Conservation (phyloP, 2,329 filamentous ascomycete species). For the Lecanicillium sp. region DNA sequence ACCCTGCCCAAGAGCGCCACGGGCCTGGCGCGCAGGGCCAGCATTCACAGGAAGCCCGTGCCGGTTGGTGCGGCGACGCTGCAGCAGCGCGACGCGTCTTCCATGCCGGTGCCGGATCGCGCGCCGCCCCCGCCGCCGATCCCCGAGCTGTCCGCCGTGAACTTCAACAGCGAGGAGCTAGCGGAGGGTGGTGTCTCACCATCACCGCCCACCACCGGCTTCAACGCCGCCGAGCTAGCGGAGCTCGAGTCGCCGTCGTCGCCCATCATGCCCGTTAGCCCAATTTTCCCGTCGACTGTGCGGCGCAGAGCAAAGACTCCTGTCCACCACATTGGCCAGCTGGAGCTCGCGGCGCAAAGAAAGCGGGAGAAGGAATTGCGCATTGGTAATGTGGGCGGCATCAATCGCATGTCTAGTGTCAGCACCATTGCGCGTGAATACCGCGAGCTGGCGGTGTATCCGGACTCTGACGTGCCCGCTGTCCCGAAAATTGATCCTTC, state of each 20-base stretch:
- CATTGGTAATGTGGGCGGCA: constrained; percentile 14
- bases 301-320: constrained; percentile 47
- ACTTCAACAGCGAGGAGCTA: background rate
- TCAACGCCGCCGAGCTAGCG: background rate
- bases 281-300: constrained; percentile 23
- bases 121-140: constrained; percentile 11
- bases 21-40: background rate
- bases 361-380: constrained; percentile 11
- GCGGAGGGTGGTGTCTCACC: too few relatives aligned
- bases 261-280: constrained; percentile 16
- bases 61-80: too few relatives aligned
- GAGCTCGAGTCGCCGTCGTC: background rate
- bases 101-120: background rate
- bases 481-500: background rate
- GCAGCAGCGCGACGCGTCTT: background rate
- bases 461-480: constrained; percentile 16
- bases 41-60: constrained; percentile 11
- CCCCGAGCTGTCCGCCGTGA: constrained; percentile 7
- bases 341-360: constrained; percentile 31
- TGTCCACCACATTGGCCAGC: constrained; percentile 43
- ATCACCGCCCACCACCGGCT: too few relatives aligned
- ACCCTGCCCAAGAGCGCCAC: constrained; percentile 7
- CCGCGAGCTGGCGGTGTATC: constrained; percentile 36
- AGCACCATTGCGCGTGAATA: constrained; percentile 49
- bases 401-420: constrained; percentile 35